These are phyloP conservation scores for Penicillium sp. DNA, from an alignment of 2,329 filamentous ascomycete species.

Conservation along the genomic window DNA sequence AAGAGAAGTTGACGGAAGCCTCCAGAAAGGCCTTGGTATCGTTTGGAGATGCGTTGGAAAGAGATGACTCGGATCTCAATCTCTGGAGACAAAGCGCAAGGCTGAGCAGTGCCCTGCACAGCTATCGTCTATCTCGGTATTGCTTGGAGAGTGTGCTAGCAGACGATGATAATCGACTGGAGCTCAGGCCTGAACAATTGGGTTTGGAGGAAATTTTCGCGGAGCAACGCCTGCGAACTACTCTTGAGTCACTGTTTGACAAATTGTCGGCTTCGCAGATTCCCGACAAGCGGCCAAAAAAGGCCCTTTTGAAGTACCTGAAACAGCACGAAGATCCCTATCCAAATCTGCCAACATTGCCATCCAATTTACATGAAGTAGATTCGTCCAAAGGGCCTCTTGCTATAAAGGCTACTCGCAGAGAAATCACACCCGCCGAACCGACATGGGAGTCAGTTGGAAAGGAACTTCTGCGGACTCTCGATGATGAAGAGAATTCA, in stretches of 20 bases:
- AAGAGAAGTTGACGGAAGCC: conserved; percentile 33
- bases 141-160: conserved; percentile 66
- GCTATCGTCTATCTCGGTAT: conserved; percentile 60
- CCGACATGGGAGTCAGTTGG: conserved; percentile 52
- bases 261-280: conserved; percentile 55
- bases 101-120: conserved; percentile 58
- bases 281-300: conserved; percentile 53
- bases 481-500: conserved; percentile 44
- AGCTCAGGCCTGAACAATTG: conserved; percentile 57
- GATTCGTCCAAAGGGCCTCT: conserved; percentile 37
- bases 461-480: conserved; percentile 47
- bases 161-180: conserved; percentile 59
- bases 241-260: conserved; percentile 56
- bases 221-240: conserved; percentile 51
- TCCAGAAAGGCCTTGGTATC: conserved; percentile 50
- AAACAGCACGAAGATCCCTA: conserved; percentile 58
- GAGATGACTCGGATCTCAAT: conserved; percentile 65
- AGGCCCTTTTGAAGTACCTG: conserved; percentile 54
- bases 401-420: conserved; percentile 39
- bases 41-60: conserved; percentile 64
- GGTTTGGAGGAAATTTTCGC: conserved; percentile 59
- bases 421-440: conserved; percentile 37
- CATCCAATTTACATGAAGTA: conserved; percentile 30
- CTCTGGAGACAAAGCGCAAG: conserved; percentile 63
- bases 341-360: conserved; percentile 44